Conservation (phyloP, 257 asterid species). For the Ocimum tenuiflorum region DNA sequence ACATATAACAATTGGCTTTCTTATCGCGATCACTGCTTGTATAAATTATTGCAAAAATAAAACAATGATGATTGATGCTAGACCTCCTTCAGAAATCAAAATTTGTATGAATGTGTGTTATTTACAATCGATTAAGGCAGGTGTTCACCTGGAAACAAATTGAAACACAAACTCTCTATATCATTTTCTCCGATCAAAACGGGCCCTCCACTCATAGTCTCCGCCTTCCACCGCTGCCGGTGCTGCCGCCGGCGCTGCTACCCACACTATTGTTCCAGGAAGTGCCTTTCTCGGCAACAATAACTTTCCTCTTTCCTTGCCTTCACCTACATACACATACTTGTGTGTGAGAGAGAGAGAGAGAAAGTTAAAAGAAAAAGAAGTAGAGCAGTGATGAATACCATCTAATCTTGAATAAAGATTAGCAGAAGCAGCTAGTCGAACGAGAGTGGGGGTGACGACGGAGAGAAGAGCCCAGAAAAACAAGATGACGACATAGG, state of each 20-base stretch:
- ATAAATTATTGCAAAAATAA: background rate
- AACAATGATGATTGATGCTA: background rate
- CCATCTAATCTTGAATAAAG: conserved; percentile 29
- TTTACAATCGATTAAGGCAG: background rate
- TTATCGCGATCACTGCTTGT: background rate
- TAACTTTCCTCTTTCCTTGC: conserved; percentile 17
- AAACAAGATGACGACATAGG: conserved; percentile 44
- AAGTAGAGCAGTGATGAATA: conserved; percentile 1
- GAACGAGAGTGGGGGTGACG: conserved; percentile 62
- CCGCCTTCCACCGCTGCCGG: background rate
- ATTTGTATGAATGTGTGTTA: background rate
- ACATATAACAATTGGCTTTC: background rate
- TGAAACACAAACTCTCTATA: background rate
- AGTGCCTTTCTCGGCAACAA: conserved; percentile 57
- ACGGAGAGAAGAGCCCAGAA: conserved; percentile 71
- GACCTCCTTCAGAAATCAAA: background rate
- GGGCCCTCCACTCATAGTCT: background rate
- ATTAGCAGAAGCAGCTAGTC: conserved; percentile 61
- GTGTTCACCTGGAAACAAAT: background rate
- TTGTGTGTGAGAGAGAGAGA: background rate
- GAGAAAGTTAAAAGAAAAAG: background rate
- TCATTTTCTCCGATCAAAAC: too few relatives aligned
- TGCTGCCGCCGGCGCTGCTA: conserved; percentile 18
- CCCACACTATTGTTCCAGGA: conserved; percentile 15
- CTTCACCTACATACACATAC: conserved; percentile 27